These are phyloP conservation scores for Russula emetica DNA, from an alignment of 768 basidiomycete species.

Conservation along the genomic window DNA sequence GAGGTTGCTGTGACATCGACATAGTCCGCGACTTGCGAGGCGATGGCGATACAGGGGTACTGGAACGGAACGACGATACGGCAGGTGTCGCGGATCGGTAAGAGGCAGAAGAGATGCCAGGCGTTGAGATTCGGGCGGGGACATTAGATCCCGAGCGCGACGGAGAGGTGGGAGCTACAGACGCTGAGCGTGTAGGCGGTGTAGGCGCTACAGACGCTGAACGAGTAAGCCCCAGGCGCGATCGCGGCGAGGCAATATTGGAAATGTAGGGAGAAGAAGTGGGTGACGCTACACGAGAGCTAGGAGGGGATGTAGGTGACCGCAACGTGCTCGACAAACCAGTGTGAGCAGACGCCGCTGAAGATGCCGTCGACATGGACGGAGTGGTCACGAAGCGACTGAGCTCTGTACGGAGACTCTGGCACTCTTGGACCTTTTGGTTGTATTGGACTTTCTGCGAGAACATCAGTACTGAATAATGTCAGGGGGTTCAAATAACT, in stretches of 20 bases:
- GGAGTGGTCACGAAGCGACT: slow-evolving; percentile 25
- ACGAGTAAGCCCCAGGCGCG: slow-evolving; percentile 21
- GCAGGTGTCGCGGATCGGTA: slow-evolving; percentile 24
- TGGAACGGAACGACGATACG: slow-evolving; percentile 18
- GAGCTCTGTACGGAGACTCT: slow-evolving; percentile 28
- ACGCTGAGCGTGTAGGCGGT: slow-evolving; percentile 20
- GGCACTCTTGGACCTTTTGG: slow-evolving; percentile 30
- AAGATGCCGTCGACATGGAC: slow-evolving; percentile 17
- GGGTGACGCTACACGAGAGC: slow-evolving; percentile 28
- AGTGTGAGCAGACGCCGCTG: slow-evolving; percentile 24
- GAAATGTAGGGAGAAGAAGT: slow-evolving; percentile 20
- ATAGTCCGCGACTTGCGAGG: slow-evolving; percentile 28
- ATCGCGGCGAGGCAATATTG: slow-evolving; percentile 12
- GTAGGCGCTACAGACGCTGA: slow-evolving; percentile 22
- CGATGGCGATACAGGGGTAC: slow-evolving; percentile 19
- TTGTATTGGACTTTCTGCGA: slow-evolving; percentile 26
- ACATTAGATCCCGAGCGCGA: slow-evolving; percentile 21
- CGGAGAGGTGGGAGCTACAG: slow-evolving; percentile 20
- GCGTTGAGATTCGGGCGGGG: slow-evolving; percentile 20
- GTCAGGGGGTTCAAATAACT: background rate
- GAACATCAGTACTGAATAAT: slow-evolving; percentile 9
- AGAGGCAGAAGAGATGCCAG: slow-evolving; percentile 18
- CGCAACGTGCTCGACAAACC: slow-evolving; percentile 27
- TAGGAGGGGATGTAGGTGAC: slow-evolving; percentile 24
- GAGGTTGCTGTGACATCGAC: slow-evolving; percentile 23